A percentile compares a stretch with the other conserved stretches of the same genome.
Conservation (phyloP, 2,329 filamentous ascomycete species). For the Rutstroemia sp. region DNA sequence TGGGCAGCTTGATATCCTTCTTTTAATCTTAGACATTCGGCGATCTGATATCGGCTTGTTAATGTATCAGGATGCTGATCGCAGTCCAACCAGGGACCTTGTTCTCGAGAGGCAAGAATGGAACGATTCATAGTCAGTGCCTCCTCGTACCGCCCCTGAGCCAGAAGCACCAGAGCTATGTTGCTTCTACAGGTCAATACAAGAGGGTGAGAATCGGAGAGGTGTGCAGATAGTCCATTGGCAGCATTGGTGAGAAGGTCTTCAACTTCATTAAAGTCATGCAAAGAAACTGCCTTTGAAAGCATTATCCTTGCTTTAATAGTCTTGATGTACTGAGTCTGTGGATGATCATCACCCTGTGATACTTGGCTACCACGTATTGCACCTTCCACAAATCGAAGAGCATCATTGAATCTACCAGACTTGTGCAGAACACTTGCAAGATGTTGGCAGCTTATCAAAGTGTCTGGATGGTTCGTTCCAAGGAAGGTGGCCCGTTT, state of each 20-base stretch:
- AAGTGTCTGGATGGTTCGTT: constrained; percentile 18
- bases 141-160: constrained; percentile 20
- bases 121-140: constrained; percentile 19
- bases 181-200: constrained; percentile 19
- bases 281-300: constrained; percentile 14
- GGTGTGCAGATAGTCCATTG: constrained; percentile 12
- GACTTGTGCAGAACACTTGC: constrained; percentile 16
- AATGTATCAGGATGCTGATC: constrained; percentile 23
- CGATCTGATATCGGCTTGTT: constrained; percentile 22
- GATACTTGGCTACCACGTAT: constrained; percentile 18
- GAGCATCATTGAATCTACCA: constrained; percentile 18
- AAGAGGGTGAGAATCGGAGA: constrained; percentile 19
- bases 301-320: constrained; percentile 18
- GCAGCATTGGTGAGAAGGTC: constrained; percentile 14
- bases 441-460: constrained; percentile 19
- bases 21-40: constrained; percentile 17
- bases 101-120: constrained; percentile 13
- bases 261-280: constrained; percentile 21
- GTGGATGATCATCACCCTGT: constrained; percentile 18
- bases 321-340: constrained; percentile 20
- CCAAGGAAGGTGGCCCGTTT: constrained; percentile 16
- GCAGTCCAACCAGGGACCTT: constrained; percentile 21
- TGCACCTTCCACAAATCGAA: constrained; percentile 17
- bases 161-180: constrained; percentile 17
- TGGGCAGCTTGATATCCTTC: constrained; percentile 22